A percentile compares a stretch with the other conserved stretches of the same genome.
Evolutionary conservation across 768 basidiomycete genomes (phyloP).

Genomic region (Auriscalpium vulgare): DNA sequence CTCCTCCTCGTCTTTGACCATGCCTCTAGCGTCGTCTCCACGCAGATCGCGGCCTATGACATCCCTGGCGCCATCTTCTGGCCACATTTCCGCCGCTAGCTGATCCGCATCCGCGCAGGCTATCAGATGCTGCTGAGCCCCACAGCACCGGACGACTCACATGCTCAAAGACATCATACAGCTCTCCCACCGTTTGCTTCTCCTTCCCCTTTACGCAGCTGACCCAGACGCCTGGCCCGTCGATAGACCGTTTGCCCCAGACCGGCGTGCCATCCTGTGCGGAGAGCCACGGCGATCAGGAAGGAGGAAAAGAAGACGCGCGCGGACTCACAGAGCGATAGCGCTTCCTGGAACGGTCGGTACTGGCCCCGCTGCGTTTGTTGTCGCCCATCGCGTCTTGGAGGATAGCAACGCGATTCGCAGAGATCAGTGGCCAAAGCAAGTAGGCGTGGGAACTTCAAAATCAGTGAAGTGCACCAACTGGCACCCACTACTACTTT

Average conservation of each 20-base stretch:
- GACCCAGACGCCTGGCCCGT: slow-evolving; percentile 82
- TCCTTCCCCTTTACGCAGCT: slow-evolving; percentile 84
- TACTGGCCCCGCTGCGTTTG: neutral
- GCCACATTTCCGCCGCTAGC: slow-evolving; percentile 72
- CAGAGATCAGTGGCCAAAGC: too few relatives aligned
- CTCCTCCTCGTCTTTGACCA: slow-evolving; percentile 22
- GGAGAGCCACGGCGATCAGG: neutral
- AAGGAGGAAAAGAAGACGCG: neutral
- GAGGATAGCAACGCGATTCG: too few relatives aligned
- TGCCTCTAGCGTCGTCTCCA: slow-evolving; percentile 11
- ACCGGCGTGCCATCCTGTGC: slow-evolving; percentile 60
- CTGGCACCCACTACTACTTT: too few relatives aligned
- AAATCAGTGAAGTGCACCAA: too few relatives aligned
- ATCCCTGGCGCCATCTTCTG: slow-evolving; percentile 21
- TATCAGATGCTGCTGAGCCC: neutral
- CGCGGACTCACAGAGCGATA: slow-evolving; percentile 1
- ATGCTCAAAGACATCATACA: slow-evolving; percentile 71
- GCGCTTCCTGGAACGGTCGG: slow-evolving; percentile 1
- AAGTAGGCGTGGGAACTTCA: neutral
- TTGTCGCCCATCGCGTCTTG: neutral
- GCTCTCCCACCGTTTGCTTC: slow-evolving; percentile 65
- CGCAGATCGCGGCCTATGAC: neutral
- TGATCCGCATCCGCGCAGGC: slow-evolving; percentile 19
- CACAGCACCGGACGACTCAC: slow-evolving; percentile 31
- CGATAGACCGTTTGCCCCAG: slow-evolving; percentile 57